Evolutionary conservation across 495 filamentous ascomycete species (phyloP).

Genomic region (Aspergillus homomorphus): DNA sequence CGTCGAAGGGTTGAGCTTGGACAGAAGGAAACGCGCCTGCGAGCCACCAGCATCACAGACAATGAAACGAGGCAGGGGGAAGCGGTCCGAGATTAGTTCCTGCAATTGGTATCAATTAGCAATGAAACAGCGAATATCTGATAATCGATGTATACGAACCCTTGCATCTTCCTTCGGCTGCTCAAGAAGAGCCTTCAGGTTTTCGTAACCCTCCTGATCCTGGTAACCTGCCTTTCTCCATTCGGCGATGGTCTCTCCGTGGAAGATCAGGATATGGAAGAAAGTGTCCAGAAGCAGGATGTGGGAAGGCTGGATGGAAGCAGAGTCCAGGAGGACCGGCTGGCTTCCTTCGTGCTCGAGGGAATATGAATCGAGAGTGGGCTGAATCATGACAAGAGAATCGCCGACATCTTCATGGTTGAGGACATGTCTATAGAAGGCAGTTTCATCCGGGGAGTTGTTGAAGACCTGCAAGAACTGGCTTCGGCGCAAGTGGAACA

Average conservation of each 20-base stretch:
- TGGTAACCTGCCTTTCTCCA: slow-evolving; percentile 99
- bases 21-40: slow-evolving; percentile 94
- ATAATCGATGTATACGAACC: slow-evolving; percentile 48
- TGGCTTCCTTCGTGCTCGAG: slow-evolving; percentile 89
- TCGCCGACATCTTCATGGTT: slow-evolving; percentile 97
- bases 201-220: slow-evolving; percentile 97
- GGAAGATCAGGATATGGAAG: slow-evolving; percentile 99
- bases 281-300: slow-evolving; percentile 96
- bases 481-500: slow-evolving; percentile 96
- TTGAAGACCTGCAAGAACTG: slow-evolving; percentile 99
- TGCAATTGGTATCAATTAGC: slow-evolving; percentile 30
- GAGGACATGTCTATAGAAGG: slow-evolving; percentile 95
- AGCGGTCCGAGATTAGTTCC: slow-evolving; percentile 96
- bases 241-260: slow-evolving; percentile 95
- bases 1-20: slow-evolving; percentile 96
- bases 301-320: slow-evolving; percentile 90
- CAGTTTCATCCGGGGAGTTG: slow-evolving; percentile 98
- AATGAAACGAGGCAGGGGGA: slow-evolving; percentile 97
- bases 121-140: neutral
- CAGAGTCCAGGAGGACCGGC: slow-evolving; percentile 92
- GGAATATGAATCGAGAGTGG: slow-evolving; percentile 95
- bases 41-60: slow-evolving; percentile 98
- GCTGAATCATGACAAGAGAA: slow-evolving; percentile 98
- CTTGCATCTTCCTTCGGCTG: slow-evolving; percentile 97
- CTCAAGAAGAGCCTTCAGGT: slow-evolving; percentile 84